A percentile compares a stretch with the other conserved stretches of the same genome.
phyloP scores from a whole-genome alignment of 1,284 basidiomycete genomes.

The Thelephora terrestris region DNA sequence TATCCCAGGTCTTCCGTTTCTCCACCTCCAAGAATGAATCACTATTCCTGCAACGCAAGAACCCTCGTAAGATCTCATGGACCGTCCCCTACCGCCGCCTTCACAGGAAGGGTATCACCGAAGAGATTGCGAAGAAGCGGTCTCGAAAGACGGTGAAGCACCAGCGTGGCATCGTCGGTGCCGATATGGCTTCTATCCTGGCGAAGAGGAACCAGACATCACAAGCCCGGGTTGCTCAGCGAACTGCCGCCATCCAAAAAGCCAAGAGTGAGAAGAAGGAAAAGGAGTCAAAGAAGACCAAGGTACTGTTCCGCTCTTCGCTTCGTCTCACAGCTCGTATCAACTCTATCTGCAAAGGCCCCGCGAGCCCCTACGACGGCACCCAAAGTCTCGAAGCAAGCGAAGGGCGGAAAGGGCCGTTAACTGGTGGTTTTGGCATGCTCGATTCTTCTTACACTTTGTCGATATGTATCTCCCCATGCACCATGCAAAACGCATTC shows the following conservation, averaged over 20 bases:
- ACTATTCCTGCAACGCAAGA: slow-evolving; percentile 99
- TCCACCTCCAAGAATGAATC: slow-evolving; percentile 85
- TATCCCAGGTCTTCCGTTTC: slow-evolving; percentile 82
- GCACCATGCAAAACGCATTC: not conserved
- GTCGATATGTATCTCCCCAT: not conserved
- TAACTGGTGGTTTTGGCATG: slow-evolving; percentile 22
- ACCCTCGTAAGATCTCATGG: slow-evolving; percentile 99
- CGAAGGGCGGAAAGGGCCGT: slow-evolving; percentile 83
- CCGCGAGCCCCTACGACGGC: slow-evolving; percentile 41
- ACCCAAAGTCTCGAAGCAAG: slow-evolving; percentile 90
- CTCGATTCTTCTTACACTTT: not conserved
- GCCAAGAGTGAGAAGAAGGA: slow-evolving; percentile 94
- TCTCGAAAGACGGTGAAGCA: slow-evolving; percentile 96
- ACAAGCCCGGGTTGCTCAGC: slow-evolving; percentile 74
- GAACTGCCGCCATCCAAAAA: slow-evolving; percentile 81
- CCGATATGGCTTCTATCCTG: slow-evolving; percentile 84
- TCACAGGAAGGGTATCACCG: slow-evolving; percentile 99
- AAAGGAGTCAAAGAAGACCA: slow-evolving; percentile 87
- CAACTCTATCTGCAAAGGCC: slow-evolving; percentile 28
- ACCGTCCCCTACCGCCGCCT: slow-evolving; percentile 94
- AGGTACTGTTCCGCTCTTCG: slow-evolving; percentile 50
- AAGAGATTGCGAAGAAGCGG: slow-evolving; percentile 99
- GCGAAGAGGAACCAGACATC: slow-evolving; percentile 90
- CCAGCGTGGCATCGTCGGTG: slow-evolving; percentile 97
- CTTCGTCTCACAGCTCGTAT: slow-evolving; percentile 4